Evolutionary conservation across 305 asterid genomes (phyloP).

Genomic region (Fraxinus ornus): DNA sequence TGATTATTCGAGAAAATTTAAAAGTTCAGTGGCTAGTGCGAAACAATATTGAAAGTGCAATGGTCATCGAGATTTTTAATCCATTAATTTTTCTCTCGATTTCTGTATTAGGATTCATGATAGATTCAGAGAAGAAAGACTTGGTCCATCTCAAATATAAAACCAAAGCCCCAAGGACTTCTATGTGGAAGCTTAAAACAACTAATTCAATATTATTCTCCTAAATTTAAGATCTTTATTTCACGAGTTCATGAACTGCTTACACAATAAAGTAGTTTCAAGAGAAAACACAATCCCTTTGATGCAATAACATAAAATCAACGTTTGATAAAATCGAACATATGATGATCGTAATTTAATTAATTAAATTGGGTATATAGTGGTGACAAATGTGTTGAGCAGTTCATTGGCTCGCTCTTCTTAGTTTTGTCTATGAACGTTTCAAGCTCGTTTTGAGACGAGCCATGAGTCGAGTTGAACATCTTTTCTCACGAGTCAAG

Average conservation of each 20-base stretch:
- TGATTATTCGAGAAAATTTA: background rate
- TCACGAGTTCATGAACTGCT: background rate
- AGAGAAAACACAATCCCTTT: background rate
- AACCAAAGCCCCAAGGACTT: background rate
- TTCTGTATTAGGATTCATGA: background rate
- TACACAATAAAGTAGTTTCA: background rate
- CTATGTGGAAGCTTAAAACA: background rate
- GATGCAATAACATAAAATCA: background rate
- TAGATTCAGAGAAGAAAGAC: background rate
- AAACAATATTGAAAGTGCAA: too few relatives aligned
- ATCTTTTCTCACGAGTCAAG: background rate
- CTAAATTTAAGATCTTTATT: background rate
- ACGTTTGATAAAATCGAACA: background rate
- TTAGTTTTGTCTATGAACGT: background rate
- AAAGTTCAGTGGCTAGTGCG: background rate
- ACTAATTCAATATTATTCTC: background rate
- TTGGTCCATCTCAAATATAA: background rate
- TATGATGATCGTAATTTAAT: background rate
- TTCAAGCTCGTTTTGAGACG: too few relatives aligned
- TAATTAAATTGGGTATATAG: too few relatives aligned
- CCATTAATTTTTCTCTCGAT: background rate
- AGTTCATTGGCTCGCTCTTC: background rate
- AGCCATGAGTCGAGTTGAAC: background rate
- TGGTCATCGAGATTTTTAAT: background rate
- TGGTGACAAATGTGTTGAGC: background rate